Conservation (phyloP, 345 rosid genomes). For the Eucalyptus sp. region DNA sequence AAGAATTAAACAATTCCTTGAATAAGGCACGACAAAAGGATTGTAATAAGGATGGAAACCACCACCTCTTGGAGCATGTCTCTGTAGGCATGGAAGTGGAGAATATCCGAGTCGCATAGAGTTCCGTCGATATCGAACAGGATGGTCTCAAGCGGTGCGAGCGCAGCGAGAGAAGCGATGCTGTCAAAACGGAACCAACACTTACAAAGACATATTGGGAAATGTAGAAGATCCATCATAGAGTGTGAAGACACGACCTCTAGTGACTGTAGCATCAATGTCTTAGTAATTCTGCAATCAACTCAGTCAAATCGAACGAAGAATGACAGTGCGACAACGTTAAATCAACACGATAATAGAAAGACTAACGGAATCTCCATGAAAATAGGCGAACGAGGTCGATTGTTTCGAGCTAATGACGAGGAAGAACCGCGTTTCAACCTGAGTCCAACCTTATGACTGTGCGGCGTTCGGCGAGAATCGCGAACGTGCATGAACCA, state of each 20-base stretch:
- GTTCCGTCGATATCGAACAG: slow-evolving; percentile 96
- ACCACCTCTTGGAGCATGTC: slow-evolving; percentile 70
- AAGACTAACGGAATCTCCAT: not conserved
- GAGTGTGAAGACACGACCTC: not conserved
- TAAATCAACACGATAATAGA: not conserved
- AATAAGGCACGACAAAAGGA: not conserved
- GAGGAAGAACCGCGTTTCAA: not conserved
- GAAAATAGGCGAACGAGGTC: not conserved
- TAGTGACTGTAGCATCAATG: not conserved
- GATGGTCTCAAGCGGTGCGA: slow-evolving; percentile 73
- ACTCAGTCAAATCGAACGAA: not conserved
- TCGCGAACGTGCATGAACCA: not conserved
- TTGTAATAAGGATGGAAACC: not conserved
- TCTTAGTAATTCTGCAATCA: not conserved
- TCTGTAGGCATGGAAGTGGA: slow-evolving; percentile 54
- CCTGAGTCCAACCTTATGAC: not conserved
- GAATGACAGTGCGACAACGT: not conserved
- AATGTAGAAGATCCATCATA: not conserved
- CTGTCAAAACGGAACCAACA: slow-evolving; percentile 11
- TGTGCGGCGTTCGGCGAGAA: not conserved
- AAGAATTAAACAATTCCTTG: not conserved
- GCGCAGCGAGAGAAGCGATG: slow-evolving; percentile 33
- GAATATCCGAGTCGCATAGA: slow-evolving; percentile 87
- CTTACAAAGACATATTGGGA: not conserved
- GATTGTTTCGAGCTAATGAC: not conserved